These are phyloP conservation scores for Tilletiaria anomala DNA, from an alignment of 1,284 basidiomycete species.

Conservation along the genomic window DNA sequence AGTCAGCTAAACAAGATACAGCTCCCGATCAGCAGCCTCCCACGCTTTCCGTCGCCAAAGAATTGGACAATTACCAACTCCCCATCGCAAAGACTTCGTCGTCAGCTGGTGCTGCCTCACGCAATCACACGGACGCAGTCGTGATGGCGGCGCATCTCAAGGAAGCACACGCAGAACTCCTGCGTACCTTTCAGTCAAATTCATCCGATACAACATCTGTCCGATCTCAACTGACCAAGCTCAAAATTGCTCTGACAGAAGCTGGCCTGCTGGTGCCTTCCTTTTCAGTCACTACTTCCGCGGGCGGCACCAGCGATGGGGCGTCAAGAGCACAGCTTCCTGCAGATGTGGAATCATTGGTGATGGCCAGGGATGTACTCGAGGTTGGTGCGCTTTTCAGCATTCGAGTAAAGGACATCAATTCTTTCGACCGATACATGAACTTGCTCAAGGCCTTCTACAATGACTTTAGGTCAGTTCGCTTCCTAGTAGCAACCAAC, in stretches of 20 bases:
- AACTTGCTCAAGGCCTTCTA: conserved; percentile 85
- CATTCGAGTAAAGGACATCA: conserved; percentile 69
- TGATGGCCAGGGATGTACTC: conserved; percentile 64
- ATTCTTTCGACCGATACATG: conserved; percentile 88
- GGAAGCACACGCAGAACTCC: not conserved
- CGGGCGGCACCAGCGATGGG: conserved; percentile 45
- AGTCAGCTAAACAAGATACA: too few species aligned
- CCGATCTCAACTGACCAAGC: conserved; percentile 17
- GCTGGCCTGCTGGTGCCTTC: conserved; percentile 57
- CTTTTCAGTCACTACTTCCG: conserved; percentile 48
- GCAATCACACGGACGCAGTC: not conserved
- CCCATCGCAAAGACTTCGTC: too few species aligned
- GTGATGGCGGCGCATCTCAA: not conserved
- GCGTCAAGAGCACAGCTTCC: conserved; percentile 4
- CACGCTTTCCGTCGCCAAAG: too few species aligned
- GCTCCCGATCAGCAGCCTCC: too few species aligned
- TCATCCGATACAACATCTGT: conserved; percentile 3
- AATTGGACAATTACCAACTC: too few species aligned
- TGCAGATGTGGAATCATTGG: conserved; percentile 9
- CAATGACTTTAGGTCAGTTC: conserved; percentile 54
- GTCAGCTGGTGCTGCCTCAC: not conserved
- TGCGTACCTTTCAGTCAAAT: not conserved
- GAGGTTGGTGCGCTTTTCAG: conserved; percentile 91
- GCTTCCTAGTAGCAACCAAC: not conserved
- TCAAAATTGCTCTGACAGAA: conserved; percentile 62